Evolutionary conservation across 139 green algal species (phyloP), one percentile per base, ranked within the genome.

Genomic region (Chlamydomonas incerta): DNA sequence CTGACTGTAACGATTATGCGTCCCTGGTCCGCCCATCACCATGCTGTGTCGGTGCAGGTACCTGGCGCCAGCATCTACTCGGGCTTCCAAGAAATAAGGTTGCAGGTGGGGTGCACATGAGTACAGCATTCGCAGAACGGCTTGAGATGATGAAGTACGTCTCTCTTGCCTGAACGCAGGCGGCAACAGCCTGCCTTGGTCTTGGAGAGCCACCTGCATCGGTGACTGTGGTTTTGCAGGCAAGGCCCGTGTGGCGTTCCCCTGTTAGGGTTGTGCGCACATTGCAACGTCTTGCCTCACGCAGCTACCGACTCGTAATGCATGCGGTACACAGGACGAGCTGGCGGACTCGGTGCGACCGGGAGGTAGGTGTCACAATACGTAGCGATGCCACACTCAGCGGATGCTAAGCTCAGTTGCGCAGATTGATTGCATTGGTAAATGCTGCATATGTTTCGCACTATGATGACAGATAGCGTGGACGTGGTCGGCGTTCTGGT

Each of bases 401-500:
- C n/a, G n/a, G n/a, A n/a, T n/a, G n/a, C n/a, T n/a, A n/a, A n/a
- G n/a, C n/a, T n/a, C n/a, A n/a, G n/a, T n/a, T n/a, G n/a, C n/a
- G n/a, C n/a, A n/a, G n/a, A n/a, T n/a, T n/a, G n/a, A n/a, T n/a
- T n/a, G n/a, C n/a, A n/a, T n/a, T n/a, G n/a, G n/a, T n/a, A n/a
- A n/a, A n/a, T n/a, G 76, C 10, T 41, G 26, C 15, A 21, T 29
- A 74, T 18, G 62, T 37, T 35, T 71, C 83, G 81, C 89, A n/a
- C n/a, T n/a, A n/a, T n/a, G n/a, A n/a, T n/a, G n/a, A n/a, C n/a
- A 96, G 94, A 98, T 80, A 91, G 95, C 50, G 90, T 99, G n/a
- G 89, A 95, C 81, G 90, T 98, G 18, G 95, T 93, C 4, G 96
- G 95, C 13, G 80, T 97, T 28, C 76, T 99, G 4, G 72, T 92